Evolutionary conservation across 208 protist genomes (phyloP).

Genomic region (Jaenimonas drosophilae): DNA sequence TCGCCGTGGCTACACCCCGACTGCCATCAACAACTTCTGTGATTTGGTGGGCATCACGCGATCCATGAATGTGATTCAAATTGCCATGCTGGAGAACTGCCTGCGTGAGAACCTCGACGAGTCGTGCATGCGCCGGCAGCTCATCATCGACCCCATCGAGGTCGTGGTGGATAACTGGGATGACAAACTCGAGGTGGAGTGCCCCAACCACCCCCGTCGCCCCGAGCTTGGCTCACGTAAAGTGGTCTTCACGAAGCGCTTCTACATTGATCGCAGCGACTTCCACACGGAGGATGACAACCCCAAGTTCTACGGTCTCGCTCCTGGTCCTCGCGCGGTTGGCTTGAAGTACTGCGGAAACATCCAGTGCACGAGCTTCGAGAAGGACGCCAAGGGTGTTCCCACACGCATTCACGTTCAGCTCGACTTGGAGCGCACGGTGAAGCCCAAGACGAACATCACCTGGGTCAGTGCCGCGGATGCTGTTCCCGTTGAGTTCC

Average conservation of each 20-base stretch:
- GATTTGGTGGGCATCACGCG: slow-evolving; percentile 91
- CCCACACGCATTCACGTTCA: slow-evolving; percentile 70
- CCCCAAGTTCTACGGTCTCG: slow-evolving; percentile 84
- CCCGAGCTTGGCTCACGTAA: slow-evolving; percentile 62
- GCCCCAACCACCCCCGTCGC: slow-evolving; percentile 93
- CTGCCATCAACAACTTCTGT: slow-evolving; percentile 97
- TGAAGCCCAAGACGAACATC: slow-evolving; percentile 89
- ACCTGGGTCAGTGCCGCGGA: slow-evolving; percentile 70
- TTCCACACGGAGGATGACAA: slow-evolving; percentile 87
- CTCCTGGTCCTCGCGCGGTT: slow-evolving; percentile 67
- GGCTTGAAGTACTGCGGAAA: slow-evolving; percentile 86
- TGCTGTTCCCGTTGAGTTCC: slow-evolving; percentile 64
- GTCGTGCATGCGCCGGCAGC: slow-evolving; percentile 66
- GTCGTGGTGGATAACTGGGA: slow-evolving; percentile 92
- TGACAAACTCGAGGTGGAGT: slow-evolving; percentile 73
- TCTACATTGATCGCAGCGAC: slow-evolving; percentile 98
- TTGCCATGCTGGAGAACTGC: slow-evolving; percentile 92
- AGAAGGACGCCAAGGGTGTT: slow-evolving; percentile 53
- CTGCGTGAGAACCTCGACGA: slow-evolving; percentile 94
- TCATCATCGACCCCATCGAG: slow-evolving; percentile 95
- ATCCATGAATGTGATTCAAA: slow-evolving; percentile 90
- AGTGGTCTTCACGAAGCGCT: slow-evolving; percentile 80
- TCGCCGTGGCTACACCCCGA: slow-evolving; percentile 95
- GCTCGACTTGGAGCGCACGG: slow-evolving; percentile 74
- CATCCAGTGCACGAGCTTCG: slow-evolving; percentile 74